Base-by-base conservation (phyloP, 192 early-diverging fungal species). In the Phycomyces nitens region DNA sequence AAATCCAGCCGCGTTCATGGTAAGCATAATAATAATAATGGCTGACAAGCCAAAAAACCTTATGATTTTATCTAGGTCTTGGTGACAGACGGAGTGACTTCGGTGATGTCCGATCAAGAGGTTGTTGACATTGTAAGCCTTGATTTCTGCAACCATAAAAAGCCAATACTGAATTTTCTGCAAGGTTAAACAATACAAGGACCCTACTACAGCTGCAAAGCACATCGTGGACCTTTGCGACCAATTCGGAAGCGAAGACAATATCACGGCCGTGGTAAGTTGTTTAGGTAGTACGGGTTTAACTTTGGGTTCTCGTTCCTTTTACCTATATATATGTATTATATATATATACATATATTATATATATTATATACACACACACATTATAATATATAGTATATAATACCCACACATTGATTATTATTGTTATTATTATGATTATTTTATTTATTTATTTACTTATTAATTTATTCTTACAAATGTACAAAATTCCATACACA, bases 41-140 rank as follows among this genome's bases (percentile, higher is more conserved):
- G n/a, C n/a, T n/a, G n/a, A n/a, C n/a, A n/a, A n/a, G n/a, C n/a
- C n/a, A n/a, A n/a, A n/a, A n/a, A n/a, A 1, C 9, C 23, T 1
- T 0, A 1, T 49, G 15, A 12, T 41, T 41, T 23, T 38, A 40
- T 20, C 0, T 20, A 72, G 70, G 70, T 84, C 10, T 60, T 88
- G n/a, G 73, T 86, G 15, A 86, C 89, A 15, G 89, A 90, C 67
- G 89, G 89, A 0, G 68, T 90, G 44, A 84, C 83, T 11, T 76
- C 83, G 16, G 86, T 88, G 16, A 82, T 90, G 77, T 84, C 84
- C 20, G 81, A 90, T 62, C 89, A 90, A 58, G 89, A 90, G 65
- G 80, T 90, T 14, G 79, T 88, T 56, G 89, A 90, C 56, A 75
- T 80, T 73, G 85, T 80, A 58, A 66, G 75, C 58, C 38, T 20